These are phyloP conservation scores for Suillus americanus DNA, from an alignment of 768 basidiomycete species.

Conservation along the genomic window DNA sequence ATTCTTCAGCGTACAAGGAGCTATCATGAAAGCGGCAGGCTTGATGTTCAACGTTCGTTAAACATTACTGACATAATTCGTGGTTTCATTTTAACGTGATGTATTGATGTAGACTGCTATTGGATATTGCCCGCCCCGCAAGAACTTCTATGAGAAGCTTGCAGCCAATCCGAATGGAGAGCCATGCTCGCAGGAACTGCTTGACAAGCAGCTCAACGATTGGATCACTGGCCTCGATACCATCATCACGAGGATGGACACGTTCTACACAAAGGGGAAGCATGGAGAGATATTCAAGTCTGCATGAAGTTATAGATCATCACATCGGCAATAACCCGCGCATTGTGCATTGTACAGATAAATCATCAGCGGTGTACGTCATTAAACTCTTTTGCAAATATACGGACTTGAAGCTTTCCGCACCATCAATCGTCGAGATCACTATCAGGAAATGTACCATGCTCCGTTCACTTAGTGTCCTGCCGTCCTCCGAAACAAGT, in stretches of 20 bases:
- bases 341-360: neutral
- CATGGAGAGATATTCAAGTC: slow-evolving; percentile 42
- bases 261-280: slow-evolving; percentile 54
- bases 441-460: neutral
- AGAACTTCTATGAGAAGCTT: slow-evolving; percentile 63
- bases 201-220: slow-evolving; percentile 51
- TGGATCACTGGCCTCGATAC: slow-evolving; percentile 63
- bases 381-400: neutral
- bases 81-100: slow-evolving; percentile 24
- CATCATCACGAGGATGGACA: slow-evolving; percentile 49
- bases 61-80: neutral
- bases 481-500: neutral
- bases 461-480: neutral
- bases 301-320: neutral
- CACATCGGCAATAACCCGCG: neutral
- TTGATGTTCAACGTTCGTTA: slow-evolving; percentile 1
- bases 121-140: slow-evolving; percentile 59
- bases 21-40: slow-evolving; percentile 3
- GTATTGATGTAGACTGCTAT: slow-evolving; percentile 46
- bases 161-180: slow-evolving; percentile 59
- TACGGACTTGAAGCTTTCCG: neutral
- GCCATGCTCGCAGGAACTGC: slow-evolving; percentile 43
- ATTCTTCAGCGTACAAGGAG: neutral
- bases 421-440: neutral
- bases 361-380: neutral